These are phyloP conservation scores for Fusarium paranaense DNA, from an alignment of 2,329 filamentous ascomycete genomes.

Conservation along the genomic window DNA sequence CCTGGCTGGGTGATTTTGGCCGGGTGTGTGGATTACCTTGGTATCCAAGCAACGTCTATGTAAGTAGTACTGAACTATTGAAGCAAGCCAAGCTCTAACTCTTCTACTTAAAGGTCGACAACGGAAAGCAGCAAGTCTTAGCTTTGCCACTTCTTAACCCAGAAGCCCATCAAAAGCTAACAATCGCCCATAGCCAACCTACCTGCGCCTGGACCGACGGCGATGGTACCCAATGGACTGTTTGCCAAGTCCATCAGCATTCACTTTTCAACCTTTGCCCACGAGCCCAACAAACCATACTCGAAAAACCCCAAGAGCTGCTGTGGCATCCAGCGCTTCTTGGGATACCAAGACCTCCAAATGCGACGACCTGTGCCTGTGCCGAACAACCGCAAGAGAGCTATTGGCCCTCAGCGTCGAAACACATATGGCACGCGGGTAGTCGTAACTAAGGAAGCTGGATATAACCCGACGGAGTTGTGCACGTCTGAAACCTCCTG, in stretches of 20 bases:
- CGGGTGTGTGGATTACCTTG: background rate
- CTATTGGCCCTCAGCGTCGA: background rate
- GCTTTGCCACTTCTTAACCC: rapidly evolving
- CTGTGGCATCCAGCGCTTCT: background rate
- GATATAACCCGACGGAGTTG: background rate
- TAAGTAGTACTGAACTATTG: background rate
- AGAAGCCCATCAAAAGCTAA: background rate
- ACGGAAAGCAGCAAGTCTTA: background rate
- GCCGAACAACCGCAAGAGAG: background rate
- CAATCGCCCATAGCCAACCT: background rate
- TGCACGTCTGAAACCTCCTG: background rate
- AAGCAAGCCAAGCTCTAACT: background rate
- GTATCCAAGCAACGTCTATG: background rate
- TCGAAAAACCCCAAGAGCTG: background rate
- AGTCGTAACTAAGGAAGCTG: background rate
- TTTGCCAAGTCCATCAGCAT: background rate
- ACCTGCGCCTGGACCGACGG: background rate
- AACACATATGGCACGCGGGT: background rate
- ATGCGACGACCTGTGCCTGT: background rate
- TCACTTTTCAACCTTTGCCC: background rate
- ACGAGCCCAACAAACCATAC: background rate
- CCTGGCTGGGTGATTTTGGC: background rate
- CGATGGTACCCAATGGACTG: background rate
- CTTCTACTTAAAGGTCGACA: background rate
- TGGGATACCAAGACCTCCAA: background rate